These are phyloP conservation scores for Corymbia calophylla DNA, from an alignment of 441 rosid species.

Conservation along the genomic window DNA sequence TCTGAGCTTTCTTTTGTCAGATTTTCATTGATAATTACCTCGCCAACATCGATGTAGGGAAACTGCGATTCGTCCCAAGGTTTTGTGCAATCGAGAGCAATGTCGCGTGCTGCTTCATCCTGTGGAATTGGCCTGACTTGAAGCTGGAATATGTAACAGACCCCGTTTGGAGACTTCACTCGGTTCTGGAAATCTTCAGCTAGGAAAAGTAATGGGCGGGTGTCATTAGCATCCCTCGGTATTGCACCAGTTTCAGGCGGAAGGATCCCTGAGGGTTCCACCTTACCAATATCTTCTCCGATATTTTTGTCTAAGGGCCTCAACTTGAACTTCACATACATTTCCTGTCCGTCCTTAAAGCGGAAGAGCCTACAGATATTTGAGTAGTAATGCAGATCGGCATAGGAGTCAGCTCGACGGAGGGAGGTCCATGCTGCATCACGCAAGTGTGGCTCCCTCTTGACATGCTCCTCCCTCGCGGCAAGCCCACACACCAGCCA, in stretches of 20 bases:
- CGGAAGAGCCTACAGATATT: conserved; percentile 54
- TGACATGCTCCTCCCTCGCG: conserved; percentile 58
- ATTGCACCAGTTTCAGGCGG: conserved; percentile 86
- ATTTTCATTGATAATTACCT: conserved; percentile 32
- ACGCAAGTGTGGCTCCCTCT: conserved; percentile 42
- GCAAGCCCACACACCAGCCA: conserved; percentile 73
- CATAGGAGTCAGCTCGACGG: conserved; percentile 34
- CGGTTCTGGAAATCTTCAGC: conserved; percentile 50
- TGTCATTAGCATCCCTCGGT: conserved; percentile 48
- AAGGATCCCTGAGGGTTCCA: conserved; percentile 53
- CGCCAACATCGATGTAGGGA: conserved; percentile 44
- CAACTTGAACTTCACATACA: conserved; percentile 62
- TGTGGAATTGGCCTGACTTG: conserved; percentile 36
- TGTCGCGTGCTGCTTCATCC: conserved; percentile 32
- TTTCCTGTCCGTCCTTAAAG: conserved; percentile 47
- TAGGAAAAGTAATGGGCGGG: conserved; percentile 57
- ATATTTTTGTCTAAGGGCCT: conserved; percentile 36
- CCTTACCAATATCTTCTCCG: conserved; percentile 50
- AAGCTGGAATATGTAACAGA: conserved; percentile 52
- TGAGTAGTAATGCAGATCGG: conserved; percentile 58
- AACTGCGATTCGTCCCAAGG: conserved; percentile 59
- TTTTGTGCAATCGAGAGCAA: conserved; percentile 53
- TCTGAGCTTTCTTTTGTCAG: conserved; percentile 49
- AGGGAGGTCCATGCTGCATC: conserved; percentile 73
- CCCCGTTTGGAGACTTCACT: conserved; percentile 33